Conservation (phyloP, 192 early-diverging fungal species). For the Gryganskiella cystojenkinii region DNA sequence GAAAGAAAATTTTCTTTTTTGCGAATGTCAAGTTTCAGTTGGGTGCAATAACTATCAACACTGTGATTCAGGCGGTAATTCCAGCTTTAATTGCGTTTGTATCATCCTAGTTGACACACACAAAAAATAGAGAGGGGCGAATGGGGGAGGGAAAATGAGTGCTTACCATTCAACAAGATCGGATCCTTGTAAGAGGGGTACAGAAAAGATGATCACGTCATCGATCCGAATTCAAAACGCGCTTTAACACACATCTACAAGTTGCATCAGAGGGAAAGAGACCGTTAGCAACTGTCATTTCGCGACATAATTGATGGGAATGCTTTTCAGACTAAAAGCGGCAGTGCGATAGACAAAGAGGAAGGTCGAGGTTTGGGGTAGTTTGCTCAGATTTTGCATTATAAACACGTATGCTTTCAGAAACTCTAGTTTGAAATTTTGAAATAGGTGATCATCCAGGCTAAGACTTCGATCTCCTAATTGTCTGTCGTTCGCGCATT, state of each 20-base stretch:
- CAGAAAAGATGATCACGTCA: neutral
- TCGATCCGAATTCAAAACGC: conserved; percentile 10
- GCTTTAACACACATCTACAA: neutral
- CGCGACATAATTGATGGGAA: neutral
- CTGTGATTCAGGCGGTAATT: conserved; percentile 78
- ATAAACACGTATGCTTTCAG: conserved; percentile 63
- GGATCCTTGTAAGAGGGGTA: neutral
- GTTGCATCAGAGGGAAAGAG: neutral
- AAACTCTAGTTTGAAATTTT: conserved; percentile 69
- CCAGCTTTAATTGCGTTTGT: conserved; percentile 74
- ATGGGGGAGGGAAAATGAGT: neutral
- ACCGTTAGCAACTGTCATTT: neutral
- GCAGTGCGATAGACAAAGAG: neutral
- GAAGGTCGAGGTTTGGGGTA: conserved; percentile 1
- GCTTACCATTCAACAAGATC: conserved; percentile 13
- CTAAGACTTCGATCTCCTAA: conserved; percentile 2
- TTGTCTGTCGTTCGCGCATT: neutral
- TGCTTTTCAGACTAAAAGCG: no score
- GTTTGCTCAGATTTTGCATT: conserved; percentile 56
- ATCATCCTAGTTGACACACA: conserved; percentile 59
- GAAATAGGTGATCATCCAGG: conserved; percentile 56
- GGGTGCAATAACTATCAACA: conserved; percentile 73
- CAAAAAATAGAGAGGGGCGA: neutral
- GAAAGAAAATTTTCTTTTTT: conserved; percentile 8
- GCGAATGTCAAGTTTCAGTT: conserved; percentile 51